Conservation (phyloP, 768 basidiomycete species). For the Mycena floridula region DNA sequence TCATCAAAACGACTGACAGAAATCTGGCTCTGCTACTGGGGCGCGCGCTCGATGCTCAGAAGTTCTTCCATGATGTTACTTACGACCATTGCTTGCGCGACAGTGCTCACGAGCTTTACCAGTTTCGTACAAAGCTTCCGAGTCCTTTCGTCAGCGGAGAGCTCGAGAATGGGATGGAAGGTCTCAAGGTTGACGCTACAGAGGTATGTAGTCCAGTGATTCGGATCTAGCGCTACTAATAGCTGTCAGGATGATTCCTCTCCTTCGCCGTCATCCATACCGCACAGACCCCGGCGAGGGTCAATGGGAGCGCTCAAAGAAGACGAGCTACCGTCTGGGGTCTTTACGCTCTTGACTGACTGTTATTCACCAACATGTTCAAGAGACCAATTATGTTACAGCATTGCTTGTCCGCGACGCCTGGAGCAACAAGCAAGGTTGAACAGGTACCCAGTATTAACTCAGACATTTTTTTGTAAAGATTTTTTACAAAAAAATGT, state of each 20-base stretch:
- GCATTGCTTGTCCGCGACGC: conserved; percentile 90
- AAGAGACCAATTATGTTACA: conserved; percentile 91
- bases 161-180: conserved; percentile 32
- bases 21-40: conserved; percentile 95
- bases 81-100: conserved; percentile 96
- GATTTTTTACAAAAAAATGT: conserved; percentile 52
- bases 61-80: conserved; percentile 99
- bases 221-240: background rate
- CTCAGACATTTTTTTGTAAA: too few relatives aligned
- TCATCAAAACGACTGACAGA: conserved; percentile 97
- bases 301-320: conserved; percentile 45
- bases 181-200: conserved; percentile 27
- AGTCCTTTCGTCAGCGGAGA: conserved; percentile 85
- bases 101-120: conserved; percentile 84
- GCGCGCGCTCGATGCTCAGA: conserved; percentile 92
- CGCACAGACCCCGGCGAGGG: conserved; percentile 30
- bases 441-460: conserved; percentile 97
- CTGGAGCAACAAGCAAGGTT: conserved; percentile 91
- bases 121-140: conserved; percentile 78
- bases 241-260: background rate
- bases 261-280: conserved; percentile 7
- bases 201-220: conserved; percentile 1
- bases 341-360: conserved; percentile 93
- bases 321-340: conserved; percentile 77
- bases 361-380: conserved; percentile 99